Conservation (phyloP, 2,329 filamentous ascomycete species). For the Talaromyces marneffei region DNA sequence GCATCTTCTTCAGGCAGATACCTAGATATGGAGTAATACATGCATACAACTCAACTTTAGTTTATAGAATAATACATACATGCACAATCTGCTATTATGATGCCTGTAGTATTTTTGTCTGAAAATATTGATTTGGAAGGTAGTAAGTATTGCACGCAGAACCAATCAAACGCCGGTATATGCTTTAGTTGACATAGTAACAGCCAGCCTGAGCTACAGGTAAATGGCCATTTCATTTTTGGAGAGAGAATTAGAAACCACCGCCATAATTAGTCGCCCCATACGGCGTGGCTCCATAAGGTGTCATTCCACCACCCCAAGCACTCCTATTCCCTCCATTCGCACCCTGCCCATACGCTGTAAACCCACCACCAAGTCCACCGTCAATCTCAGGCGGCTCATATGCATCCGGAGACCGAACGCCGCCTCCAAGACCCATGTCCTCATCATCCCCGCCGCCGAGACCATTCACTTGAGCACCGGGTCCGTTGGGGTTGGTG, state of each 20-base stretch:
- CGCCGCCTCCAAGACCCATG: constrained; percentile 41
- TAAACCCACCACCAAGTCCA: constrained; percentile 37
- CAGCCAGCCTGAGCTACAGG: background rate
- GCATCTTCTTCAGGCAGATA: background rate
- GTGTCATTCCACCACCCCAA: constrained; percentile 60
- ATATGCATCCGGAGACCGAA: constrained; percentile 45
- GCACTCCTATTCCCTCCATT: constrained; percentile 51
- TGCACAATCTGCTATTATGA: background rate
- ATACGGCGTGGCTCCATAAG: constrained; percentile 58
- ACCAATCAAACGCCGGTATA: background rate
- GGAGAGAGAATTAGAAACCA: background rate
- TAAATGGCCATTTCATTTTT: background rate
- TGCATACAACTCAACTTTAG: background rate
- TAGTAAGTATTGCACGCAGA: background rate
- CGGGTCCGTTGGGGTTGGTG: constrained; percentile 45
- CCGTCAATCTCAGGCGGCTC: constrained; percentile 35
- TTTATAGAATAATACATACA: background rate
- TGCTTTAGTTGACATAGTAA: background rate
- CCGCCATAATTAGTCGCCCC: constrained; percentile 39
- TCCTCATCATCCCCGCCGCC: constrained; percentile 40
- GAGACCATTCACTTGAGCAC: constrained; percentile 50
- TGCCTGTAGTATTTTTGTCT: background rate
- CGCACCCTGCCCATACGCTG: constrained; percentile 27
- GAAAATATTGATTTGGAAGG: background rate
- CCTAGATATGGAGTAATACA: background rate